These are phyloP conservation scores for Solanum pimpinellifolium DNA, from an alignment of 257 asterid species.

Conservation along the genomic window DNA sequence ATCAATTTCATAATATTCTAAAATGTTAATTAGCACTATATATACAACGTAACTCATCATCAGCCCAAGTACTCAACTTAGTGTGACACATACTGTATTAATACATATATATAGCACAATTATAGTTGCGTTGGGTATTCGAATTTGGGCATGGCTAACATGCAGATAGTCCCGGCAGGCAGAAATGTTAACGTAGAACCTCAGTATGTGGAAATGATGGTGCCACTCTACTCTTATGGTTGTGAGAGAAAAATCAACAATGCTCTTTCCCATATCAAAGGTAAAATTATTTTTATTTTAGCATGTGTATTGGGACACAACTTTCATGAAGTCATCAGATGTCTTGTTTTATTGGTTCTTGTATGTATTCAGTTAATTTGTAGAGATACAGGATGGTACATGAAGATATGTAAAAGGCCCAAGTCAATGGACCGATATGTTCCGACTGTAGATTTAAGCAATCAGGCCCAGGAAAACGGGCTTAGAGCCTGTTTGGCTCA, in stretches of 20 bases:
- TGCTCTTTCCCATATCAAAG: constrained; percentile 70
- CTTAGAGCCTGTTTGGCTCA: too few relatives aligned
- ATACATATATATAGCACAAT: background rate
- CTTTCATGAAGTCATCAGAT: too few relatives aligned
- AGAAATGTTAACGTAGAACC: constrained; percentile 47
- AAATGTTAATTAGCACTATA: too few relatives aligned
- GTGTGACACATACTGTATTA: background rate
- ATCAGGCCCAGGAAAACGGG: background rate
- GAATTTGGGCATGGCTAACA: constrained; percentile 15
- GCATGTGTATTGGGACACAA: too few relatives aligned
- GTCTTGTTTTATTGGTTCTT: too few relatives aligned
- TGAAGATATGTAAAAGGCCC: too few relatives aligned
- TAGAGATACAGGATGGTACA: too few relatives aligned
- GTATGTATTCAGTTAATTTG: too few relatives aligned
- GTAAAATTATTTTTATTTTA: constrained; percentile 13
- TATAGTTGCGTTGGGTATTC: background rate
- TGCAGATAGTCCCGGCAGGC: constrained; percentile 43
- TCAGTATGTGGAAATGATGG: constrained; percentile 89
- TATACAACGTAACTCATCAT: background rate
- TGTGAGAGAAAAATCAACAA: constrained; percentile 72
- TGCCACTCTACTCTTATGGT: constrained; percentile 79
- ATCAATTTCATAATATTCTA: background rate
- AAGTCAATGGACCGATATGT: background rate
- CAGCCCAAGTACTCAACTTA: background rate
- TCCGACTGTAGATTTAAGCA: background rate